phyloP scores from a whole-genome alignment of 306 rosid genomes.

The Trifolium repens region DNA sequence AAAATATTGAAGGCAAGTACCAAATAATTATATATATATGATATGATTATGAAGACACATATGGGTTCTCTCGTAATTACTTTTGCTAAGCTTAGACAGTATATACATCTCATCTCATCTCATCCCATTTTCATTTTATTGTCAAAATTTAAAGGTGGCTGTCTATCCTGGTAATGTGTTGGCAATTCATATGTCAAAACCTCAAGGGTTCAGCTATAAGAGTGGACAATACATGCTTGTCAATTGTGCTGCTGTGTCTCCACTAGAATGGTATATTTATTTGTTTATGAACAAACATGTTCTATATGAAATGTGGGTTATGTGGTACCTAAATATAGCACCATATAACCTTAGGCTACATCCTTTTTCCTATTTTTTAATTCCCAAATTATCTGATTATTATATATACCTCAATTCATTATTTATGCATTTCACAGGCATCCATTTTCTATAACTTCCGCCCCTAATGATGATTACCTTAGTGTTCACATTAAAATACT shows the following conservation, averaged over 20 bases:
- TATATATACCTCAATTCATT: not conserved
- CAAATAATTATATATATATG: slow-evolving; percentile 14
- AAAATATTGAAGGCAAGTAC: slow-evolving; percentile 46
- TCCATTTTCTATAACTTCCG: slow-evolving; percentile 78
- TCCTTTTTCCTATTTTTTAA: not conserved
- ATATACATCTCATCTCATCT: slow-evolving; percentile 17
- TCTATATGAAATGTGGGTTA: slow-evolving; percentile 13
- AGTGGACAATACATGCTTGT: slow-evolving; percentile 75
- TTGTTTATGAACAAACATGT: slow-evolving; percentile 32
- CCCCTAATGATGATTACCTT: slow-evolving; percentile 67
- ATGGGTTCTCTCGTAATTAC: not conserved
- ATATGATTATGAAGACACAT: not conserved
- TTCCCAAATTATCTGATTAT: slow-evolving; percentile 5
- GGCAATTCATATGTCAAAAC: slow-evolving; percentile 65
- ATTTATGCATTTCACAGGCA: slow-evolving; percentile 55
- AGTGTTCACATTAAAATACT: slow-evolving; percentile 67
- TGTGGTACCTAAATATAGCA: slow-evolving; percentile 6
- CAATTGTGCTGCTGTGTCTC: slow-evolving; percentile 65
- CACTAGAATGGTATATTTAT: slow-evolving; percentile 60
- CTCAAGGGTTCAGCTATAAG: slow-evolving; percentile 60
- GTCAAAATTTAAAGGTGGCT: slow-evolving; percentile 60
- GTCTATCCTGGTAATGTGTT: slow-evolving; percentile 69
- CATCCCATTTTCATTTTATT: slow-evolving; percentile 36
- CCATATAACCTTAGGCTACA: not conserved
- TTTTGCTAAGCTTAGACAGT: slow-evolving; percentile 12